A percentile compares a stretch with the other conserved stretches of the same genome.
Conservation (phyloP, 768 basidiomycete species). For the Galerina marginata region DNA sequence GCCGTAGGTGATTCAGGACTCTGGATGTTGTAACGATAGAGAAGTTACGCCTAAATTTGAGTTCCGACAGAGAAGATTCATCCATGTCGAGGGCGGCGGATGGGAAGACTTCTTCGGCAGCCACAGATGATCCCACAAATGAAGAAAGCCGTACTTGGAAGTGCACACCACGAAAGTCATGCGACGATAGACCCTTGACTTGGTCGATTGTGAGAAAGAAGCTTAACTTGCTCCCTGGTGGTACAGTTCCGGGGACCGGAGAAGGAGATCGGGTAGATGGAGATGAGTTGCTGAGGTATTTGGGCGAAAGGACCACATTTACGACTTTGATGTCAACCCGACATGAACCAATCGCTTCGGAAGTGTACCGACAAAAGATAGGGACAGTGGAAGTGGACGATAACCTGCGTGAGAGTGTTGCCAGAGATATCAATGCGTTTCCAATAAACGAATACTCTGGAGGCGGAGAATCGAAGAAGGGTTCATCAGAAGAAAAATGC, state of each 20-base stretch:
- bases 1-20: constrained; percentile 71
- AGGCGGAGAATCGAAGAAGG: constrained; percentile 88
- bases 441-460: constrained; percentile 95
- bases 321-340: constrained; percentile 84
- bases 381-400: constrained; percentile 80
- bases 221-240: constrained; percentile 78
- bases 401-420: constrained; percentile 76
- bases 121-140: constrained; percentile 72
- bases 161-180: constrained; percentile 87
- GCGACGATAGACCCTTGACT: constrained; percentile 87
- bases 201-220: constrained; percentile 88
- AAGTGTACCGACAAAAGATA: constrained; percentile 92
- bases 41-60: constrained; percentile 85
- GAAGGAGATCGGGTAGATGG: constrained; percentile 78
- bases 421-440: constrained; percentile 81
- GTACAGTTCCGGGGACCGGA: constrained; percentile 69
- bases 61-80: constrained; percentile 68
- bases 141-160: constrained; percentile 89
- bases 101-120: constrained; percentile 82
- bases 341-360: constrained; percentile 96
- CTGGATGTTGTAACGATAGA: constrained; percentile 77
- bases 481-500: constrained; percentile 92
- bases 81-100: constrained; percentile 80
- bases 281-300: constrained; percentile 63
- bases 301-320: constrained; percentile 66